phyloP scores from a whole-genome alignment of 192 early-diverging fungal species.

The Coemansia sp. region DNA sequence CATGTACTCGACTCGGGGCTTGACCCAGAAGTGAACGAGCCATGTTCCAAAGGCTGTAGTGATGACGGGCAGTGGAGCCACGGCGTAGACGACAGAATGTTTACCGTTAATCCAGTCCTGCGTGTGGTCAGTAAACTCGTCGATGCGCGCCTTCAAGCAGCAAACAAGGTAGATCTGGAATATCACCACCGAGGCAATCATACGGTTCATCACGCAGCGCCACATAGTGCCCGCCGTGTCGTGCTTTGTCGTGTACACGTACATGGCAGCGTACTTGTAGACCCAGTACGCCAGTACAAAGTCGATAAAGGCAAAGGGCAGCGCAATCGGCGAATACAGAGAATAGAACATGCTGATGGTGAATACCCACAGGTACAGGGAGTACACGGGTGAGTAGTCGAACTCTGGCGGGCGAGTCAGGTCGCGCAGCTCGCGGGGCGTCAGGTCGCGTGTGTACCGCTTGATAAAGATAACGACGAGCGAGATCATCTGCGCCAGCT shows the following conservation, averaged over 20 bases:
- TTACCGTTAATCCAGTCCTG: slow-evolving; percentile 27
- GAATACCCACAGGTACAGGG: slow-evolving; percentile 69
- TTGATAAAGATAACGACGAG: slow-evolving; percentile 59
- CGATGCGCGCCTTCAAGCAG: slow-evolving; percentile 54
- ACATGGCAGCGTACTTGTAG: slow-evolving; percentile 76
- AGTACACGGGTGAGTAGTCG: slow-evolving; percentile 71
- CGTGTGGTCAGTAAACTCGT: slow-evolving; percentile 57
- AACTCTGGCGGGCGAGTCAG: slow-evolving; percentile 69
- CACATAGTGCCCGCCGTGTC: slow-evolving; percentile 75
- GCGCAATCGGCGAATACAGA: slow-evolving; percentile 68
- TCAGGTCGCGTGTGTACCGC: slow-evolving; percentile 63
- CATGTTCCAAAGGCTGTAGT: slow-evolving; percentile 60
- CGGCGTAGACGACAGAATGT: slow-evolving; percentile 52
- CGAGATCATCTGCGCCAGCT: slow-evolving; percentile 68
- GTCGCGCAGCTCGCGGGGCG: slow-evolving; percentile 68
- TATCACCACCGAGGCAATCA: slow-evolving; percentile 62
- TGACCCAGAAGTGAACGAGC: slow-evolving; percentile 47
- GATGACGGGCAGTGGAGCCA: slow-evolving; percentile 65
- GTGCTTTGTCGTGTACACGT: slow-evolving; percentile 70
- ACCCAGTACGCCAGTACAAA: slow-evolving; percentile 68
- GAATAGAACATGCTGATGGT: slow-evolving; percentile 73
- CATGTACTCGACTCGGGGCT: slow-evolving; percentile 62
- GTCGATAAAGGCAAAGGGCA: slow-evolving; percentile 65
- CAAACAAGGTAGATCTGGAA: slow-evolving; percentile 71
- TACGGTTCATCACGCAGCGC: slow-evolving; percentile 69